Evolutionary conservation across 345 rosid species (phyloP), one percentile per base, ranked within the genome.

Genomic region (Acer campestre): DNA sequence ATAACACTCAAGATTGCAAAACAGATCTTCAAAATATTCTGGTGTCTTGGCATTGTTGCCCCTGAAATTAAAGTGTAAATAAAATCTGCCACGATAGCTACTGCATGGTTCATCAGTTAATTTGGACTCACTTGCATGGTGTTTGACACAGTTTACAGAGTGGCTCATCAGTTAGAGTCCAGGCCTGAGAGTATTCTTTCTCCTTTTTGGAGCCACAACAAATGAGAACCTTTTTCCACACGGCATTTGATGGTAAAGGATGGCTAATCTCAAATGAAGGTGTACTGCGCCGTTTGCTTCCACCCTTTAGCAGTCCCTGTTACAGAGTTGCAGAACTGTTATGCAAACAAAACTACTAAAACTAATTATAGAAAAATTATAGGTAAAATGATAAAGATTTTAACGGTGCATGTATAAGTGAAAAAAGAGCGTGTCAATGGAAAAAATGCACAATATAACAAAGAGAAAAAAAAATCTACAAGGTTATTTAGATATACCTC

Each of bases 81-180:
- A 58, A 62, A 27, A 51, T 73, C 65, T 40, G 70, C 55, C 22
- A 56, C 53, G 67, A 71, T 59, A 66, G 77, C n/a, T 42, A 61
- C 40, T 48, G 70, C n/a, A 46, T 67, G 35, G 77, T 44, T 18
- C 59, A 79, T 42, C 38, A 35, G 7, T 35, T 61, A 71, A 77
- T 46, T 58, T 35, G 58, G 77, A 80, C 94, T 68, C 85, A 95
- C 99, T 69, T 84, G 94, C 97, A 93, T 42, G 84, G 90, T 62
- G 82, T 79, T 85, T 95, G 99, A 80, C 98, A 95, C 78, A 92
- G 93, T 86, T 95, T 95, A 81, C 99, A 95, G 73, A 95, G 99
- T 70, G 99, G 99, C 82, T 91, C 94, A 64, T 82, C 86, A 63
- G 64, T 80, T 70, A 79, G 61, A 62, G 85, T 86, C 99, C 99